Conservation (phyloP, 768 basidiomycete genomes). For the Antrodiella citrinella region DNA sequence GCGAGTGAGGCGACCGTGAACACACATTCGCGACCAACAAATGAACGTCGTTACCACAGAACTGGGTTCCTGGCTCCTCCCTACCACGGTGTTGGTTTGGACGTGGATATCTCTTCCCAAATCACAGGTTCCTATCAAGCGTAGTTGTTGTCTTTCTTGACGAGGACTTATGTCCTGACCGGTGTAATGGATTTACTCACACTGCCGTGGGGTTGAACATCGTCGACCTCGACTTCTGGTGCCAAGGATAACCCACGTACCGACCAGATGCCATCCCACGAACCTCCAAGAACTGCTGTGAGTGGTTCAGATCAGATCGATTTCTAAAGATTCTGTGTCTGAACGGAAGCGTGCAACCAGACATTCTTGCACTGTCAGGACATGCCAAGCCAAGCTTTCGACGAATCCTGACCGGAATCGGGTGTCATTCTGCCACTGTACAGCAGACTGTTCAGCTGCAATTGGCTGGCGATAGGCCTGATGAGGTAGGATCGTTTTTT, state of each 20-base stretch:
- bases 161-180: not conserved
- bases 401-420: too few relatives aligned
- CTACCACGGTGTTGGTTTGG: not conserved
- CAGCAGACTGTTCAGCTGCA: not conserved
- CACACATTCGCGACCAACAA: too few relatives aligned
- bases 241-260: not conserved
- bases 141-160: not conserved
- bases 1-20: too few relatives aligned
- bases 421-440: too few relatives aligned
- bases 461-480: not conserved
- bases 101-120: not conserved
- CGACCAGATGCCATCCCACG: not conserved
- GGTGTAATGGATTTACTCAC: not conserved
- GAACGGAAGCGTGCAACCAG: too few relatives aligned
- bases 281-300: too few relatives aligned
- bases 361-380: too few relatives aligned
- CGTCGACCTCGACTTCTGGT: not conserved
- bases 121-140: not conserved
- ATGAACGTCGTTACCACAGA: too few relatives aligned
- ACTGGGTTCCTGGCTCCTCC: too few relatives aligned
- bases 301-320: not conserved
- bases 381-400: too few relatives aligned
- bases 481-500: not conserved
- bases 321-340: not conserved
- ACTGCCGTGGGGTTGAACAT: not conserved